Conservation (phyloP, 805 yeast species). For the Alloascoidea africana region DNA sequence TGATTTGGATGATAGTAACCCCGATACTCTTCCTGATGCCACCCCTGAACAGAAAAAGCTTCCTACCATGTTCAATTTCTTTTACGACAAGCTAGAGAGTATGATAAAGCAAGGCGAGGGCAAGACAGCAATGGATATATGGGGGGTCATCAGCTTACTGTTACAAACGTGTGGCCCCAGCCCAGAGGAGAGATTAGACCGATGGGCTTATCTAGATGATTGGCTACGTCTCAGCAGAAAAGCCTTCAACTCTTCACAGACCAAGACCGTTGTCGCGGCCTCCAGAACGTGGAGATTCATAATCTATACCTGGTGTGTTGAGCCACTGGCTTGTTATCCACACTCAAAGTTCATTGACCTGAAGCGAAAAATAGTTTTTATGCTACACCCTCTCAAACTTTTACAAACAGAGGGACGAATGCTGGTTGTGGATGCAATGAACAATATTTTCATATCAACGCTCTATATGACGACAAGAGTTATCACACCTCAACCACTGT, state of each 20-base stretch:
- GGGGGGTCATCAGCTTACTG: not conserved
- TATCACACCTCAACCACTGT: not conserved
- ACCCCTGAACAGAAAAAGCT: not conserved
- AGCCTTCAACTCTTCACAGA: not conserved
- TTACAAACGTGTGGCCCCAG: not conserved
- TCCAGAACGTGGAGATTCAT: not conserved
- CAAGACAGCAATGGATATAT: not conserved
- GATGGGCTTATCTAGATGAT: not conserved
- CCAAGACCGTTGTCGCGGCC: not conserved
- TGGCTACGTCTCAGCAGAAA: not conserved
- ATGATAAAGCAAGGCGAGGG: slow-evolving; percentile 1
- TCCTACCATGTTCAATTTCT: not conserved
- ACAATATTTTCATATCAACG: not conserved
- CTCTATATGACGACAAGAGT: not conserved
- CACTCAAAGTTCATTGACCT: not conserved
- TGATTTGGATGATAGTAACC: not conserved
- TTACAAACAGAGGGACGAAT: not conserved
- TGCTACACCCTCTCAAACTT: not conserved
- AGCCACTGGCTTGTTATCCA: not conserved
- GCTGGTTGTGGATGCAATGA: not conserved
- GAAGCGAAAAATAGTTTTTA: not conserved
- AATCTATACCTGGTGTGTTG: not conserved
- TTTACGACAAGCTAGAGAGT: not conserved
- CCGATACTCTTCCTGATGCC: not conserved
- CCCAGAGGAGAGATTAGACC: not conserved